Base-by-base conservation (phyloP, 306 rosid species). In the Quercus parvula region DNA sequence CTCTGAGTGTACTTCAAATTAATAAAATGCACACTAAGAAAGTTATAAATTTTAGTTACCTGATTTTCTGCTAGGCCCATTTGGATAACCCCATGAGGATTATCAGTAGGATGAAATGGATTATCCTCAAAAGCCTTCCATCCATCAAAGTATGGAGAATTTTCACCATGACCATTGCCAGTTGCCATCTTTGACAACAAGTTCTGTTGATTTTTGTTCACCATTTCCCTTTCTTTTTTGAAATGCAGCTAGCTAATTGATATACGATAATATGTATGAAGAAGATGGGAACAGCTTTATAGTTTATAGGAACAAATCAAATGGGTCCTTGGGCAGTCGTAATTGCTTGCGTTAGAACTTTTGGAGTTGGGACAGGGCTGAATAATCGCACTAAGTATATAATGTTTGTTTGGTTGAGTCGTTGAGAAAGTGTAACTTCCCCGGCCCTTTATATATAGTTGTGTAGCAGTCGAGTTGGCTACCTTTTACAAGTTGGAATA, bases 11-110 rank as follows among this genome's bases (percentile, higher is more conserved):
- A 41, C 71, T 66, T 31, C 51, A 31, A 8, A 11, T 27, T 22
- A 66, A 19, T 14, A 63, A 27, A 35, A 35, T 67, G 52, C 38
- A 19, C n/a, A n/a, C 17, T 7, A 35, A 18, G 14, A 18, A 33
- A 33, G 77, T 7, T 1, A 49, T 25, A 1, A 14, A 33, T 4
- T 10, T 24, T 58, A 27, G 63, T 44, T 90, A 94, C 98, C 88
- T 87, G 88, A 83, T 94, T 94, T 84, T 94, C 98, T 56, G 97
- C 98, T 5, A 94, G 89, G 49, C 97, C 98, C 98, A 94, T 94
- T 75, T 94, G 98, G 76, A 94, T 91, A 64, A 94, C 97, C 2
- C 98, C 98, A 27, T 81, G 14, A 66, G 86, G 87, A 56, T 94
- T 94, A 6, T 82, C 24, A n/a, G 73, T 86, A 54, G 84, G 78